Evolutionary conservation across 306 rosid species (phyloP).

Genomic region (Boehmeria nivea): DNA sequence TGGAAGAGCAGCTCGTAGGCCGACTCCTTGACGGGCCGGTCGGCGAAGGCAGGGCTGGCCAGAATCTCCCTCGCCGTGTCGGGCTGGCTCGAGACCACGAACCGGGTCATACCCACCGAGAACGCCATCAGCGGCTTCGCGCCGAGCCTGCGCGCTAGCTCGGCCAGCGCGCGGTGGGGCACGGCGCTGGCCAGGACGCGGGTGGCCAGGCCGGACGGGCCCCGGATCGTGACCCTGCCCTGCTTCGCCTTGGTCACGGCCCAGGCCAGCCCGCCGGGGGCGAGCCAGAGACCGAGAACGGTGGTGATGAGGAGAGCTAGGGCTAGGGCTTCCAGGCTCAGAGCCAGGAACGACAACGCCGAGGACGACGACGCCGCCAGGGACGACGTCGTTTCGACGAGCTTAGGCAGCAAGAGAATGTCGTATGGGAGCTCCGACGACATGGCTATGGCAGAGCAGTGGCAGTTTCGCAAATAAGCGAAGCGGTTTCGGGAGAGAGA

Average conservation of each 20-base stretch:
- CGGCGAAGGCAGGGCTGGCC: conserved; percentile 26
- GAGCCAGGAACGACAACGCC: not conserved
- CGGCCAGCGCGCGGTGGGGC: conserved; percentile 28
- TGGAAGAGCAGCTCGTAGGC: conserved; percentile 35
- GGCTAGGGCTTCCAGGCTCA: conserved; percentile 11
- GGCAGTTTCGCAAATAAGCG: not conserved
- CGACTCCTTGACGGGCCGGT: conserved; percentile 38
- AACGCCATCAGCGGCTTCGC: conserved; percentile 28
- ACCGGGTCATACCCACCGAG: conserved; percentile 27
- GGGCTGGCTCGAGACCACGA: conserved; percentile 29
- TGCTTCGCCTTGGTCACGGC: conserved; percentile 7
- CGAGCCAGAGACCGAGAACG: conserved; percentile 14
- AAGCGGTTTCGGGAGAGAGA: not conserved
- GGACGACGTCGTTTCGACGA: not conserved
- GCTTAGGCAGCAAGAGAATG: not conserved
- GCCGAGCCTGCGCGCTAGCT: conserved; percentile 14
- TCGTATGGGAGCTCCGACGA: not conserved
- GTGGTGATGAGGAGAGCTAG: not conserved
- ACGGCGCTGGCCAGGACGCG: conserved; percentile 5
- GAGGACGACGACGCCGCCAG: not conserved
- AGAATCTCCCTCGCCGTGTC: conserved; percentile 31
- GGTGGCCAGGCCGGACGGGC: conserved; percentile 25
- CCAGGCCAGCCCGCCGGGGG: conserved; percentile 37
- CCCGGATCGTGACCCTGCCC: conserved; percentile 13
- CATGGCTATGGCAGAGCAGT: not conserved